Conservation (phyloP, 768 basidiomycete species). For the Galerina marginata region DNA sequence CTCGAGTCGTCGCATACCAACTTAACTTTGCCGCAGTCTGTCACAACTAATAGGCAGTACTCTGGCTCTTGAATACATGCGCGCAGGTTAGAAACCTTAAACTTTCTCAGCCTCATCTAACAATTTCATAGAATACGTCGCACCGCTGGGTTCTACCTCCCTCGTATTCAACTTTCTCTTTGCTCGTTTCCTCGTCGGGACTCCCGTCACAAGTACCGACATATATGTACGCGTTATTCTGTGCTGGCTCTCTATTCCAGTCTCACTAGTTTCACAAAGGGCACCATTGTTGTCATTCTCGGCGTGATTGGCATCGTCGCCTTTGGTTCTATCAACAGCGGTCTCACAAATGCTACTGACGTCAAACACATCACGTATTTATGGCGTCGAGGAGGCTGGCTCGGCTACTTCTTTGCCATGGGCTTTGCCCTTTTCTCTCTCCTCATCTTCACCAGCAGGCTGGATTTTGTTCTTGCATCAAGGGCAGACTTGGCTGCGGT, state of each 20-base stretch:
- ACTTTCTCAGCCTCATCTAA: background rate
- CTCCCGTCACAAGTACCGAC: slow-evolving; percentile 82
- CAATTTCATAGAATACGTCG: slow-evolving; percentile 80
- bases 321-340: slow-evolving; percentile 84
- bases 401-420: slow-evolving; percentile 89
- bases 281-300: slow-evolving; percentile 80
- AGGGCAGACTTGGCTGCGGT: slow-evolving; percentile 72
- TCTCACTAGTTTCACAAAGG: slow-evolving; percentile 45
- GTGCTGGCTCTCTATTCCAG: slow-evolving; percentile 1
- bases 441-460: slow-evolving; percentile 70
- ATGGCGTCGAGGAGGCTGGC: slow-evolving; percentile 89
- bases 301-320: slow-evolving; percentile 90
- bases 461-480: slow-evolving; percentile 74
- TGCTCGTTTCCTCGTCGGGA: slow-evolving; percentile 86
- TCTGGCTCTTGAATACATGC: slow-evolving; percentile 85
- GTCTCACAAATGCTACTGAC: slow-evolving; percentile 74
- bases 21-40: slow-evolving; percentile 46
- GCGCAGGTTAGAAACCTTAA: slow-evolving; percentile 60
- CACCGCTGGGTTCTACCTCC: slow-evolving; percentile 91
- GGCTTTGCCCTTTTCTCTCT: slow-evolving; percentile 66
- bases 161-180: slow-evolving; percentile 97
- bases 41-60: slow-evolving; percentile 90
- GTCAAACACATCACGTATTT: slow-evolving; percentile 78
- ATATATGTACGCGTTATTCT: slow-evolving; percentile 65
- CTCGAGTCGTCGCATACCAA: slow-evolving; percentile 9